Conservation (phyloP, 2,329 filamentous ascomycete species). For the Atkinsonella texensis region DNA sequence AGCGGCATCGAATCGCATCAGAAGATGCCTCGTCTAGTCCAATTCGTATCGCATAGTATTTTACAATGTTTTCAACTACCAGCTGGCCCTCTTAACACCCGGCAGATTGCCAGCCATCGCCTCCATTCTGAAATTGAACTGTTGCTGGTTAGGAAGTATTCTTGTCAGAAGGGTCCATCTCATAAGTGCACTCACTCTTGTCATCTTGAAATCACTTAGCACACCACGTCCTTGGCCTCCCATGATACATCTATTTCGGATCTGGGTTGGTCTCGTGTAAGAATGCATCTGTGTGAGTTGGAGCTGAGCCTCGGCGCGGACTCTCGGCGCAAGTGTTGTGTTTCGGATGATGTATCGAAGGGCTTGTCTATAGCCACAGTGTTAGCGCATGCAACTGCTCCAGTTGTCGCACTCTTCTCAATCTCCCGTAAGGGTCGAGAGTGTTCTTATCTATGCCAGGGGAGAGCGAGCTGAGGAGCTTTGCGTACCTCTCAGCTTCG, state of each 20-base stretch:
- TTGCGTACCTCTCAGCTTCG: slow-evolving; percentile 71
- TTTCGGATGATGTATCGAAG: slow-evolving; percentile 90
- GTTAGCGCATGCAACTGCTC: not conserved
- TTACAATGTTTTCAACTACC: slow-evolving; percentile 43
- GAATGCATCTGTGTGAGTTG: slow-evolving; percentile 90
- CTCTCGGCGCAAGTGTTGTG: slow-evolving; percentile 67
- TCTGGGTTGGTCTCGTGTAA: slow-evolving; percentile 88
- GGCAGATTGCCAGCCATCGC: slow-evolving; percentile 76
- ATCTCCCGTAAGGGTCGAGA: not conserved
- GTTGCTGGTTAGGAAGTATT: slow-evolving; percentile 15
- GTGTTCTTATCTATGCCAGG: not conserved
- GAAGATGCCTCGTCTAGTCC: not conserved
- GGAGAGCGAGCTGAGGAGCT: not conserved
- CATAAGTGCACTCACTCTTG: slow-evolving; percentile 52
- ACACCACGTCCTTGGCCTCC: slow-evolving; percentile 85
- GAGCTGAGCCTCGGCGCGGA: slow-evolving; percentile 83
- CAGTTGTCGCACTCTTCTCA: not conserved
- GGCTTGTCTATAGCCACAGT: slow-evolving; percentile 55
- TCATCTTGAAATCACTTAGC: slow-evolving; percentile 86
- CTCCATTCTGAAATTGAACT: slow-evolving; percentile 91
- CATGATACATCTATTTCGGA: slow-evolving; percentile 84
- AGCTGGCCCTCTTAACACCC: slow-evolving; percentile 91
- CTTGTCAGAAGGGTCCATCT: too few relatives aligned
- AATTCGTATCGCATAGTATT: not conserved
- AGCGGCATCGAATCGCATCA: not conserved